phyloP scores from a whole-genome alignment of 192 early-diverging fungal species.

The Lunasporangiospora selenospora region DNA sequence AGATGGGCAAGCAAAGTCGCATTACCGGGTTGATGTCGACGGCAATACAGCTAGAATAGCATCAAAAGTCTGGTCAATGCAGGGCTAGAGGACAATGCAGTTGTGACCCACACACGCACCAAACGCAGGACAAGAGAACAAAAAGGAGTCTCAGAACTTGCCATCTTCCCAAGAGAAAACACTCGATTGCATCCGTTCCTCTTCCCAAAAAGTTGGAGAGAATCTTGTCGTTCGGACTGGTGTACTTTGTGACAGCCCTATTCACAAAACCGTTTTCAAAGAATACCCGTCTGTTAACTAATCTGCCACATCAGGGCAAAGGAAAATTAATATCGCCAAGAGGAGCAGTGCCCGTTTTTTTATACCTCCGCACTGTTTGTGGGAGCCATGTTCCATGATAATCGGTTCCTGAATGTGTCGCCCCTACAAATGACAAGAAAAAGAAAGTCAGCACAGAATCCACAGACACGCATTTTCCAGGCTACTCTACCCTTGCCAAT shows the following conservation, averaged over 20 bases:
- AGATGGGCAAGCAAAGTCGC: no score
- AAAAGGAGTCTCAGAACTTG: slow-evolving; percentile 16
- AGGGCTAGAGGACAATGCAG: no score
- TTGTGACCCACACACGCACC: not conserved
- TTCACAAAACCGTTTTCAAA: no score
- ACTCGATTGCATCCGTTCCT: slow-evolving; percentile 92
- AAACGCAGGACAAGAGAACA: not conserved
- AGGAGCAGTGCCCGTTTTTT: not conserved
- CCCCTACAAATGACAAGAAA: slow-evolving; percentile 49
- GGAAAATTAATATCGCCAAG: not conserved
- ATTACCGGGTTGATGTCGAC: slow-evolving; percentile 90
- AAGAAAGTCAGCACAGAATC: not conserved
- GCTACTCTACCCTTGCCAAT: no score
- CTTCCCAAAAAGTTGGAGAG: slow-evolving; percentile 94
- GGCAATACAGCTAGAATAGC: slow-evolving; percentile 63
- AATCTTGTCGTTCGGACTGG: slow-evolving; percentile 75
- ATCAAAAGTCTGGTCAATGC: not conserved
- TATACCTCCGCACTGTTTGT: slow-evolving; percentile 78
- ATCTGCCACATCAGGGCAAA: not conserved
- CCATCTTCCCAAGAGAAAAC: slow-evolving; percentile 79
- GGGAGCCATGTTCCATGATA: slow-evolving; percentile 97
- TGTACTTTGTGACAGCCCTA: slow-evolving; percentile 79
- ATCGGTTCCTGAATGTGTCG: slow-evolving; percentile 89
- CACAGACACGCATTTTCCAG: not conserved
- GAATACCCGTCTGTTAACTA: no score